These are phyloP conservation scores for Vigna hirtella DNA, from an alignment of 306 rosid species.

Conservation along the genomic window DNA sequence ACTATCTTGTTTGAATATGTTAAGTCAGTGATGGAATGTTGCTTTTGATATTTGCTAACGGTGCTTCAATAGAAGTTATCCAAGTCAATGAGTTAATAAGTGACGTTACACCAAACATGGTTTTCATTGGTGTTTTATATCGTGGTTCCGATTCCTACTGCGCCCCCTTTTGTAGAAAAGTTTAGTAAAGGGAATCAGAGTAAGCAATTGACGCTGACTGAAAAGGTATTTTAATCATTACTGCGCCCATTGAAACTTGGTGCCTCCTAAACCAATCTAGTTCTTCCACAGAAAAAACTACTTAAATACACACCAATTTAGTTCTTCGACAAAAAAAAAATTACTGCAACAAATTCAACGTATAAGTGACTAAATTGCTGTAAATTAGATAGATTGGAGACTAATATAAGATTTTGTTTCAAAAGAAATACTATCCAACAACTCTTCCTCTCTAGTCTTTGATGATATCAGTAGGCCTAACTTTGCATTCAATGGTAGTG, in stretches of 20 bases:
- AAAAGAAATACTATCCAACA: conserved; percentile 1
- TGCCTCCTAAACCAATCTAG: neutral
- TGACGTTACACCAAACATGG: neutral
- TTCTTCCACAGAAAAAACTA: neutral
- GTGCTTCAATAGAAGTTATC: neutral
- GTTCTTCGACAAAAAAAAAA: neutral
- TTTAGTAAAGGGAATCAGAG: conserved; percentile 12
- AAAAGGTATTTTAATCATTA: neutral
- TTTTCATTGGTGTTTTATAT: neutral
- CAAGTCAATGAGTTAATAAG: neutral
- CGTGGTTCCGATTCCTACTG: neutral
- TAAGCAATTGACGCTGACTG: neutral
- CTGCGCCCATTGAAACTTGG: neutral
- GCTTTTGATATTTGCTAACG: neutral
- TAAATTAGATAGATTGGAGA: too few relatives aligned
- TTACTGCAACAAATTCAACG: neutral
- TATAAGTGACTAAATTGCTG: too few relatives aligned
- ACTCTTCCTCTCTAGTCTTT: neutral
- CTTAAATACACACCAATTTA: neutral
- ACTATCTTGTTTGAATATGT: neutral
- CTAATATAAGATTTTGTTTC: neutral
- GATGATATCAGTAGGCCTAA: neutral
- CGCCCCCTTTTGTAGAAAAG: neutral
- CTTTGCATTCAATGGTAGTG: neutral
- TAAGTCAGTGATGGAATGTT: conserved; percentile 1